phyloP scores from a whole-genome alignment of 2,329 filamentous ascomycete genomes.

The Fusarium musae region DNA sequence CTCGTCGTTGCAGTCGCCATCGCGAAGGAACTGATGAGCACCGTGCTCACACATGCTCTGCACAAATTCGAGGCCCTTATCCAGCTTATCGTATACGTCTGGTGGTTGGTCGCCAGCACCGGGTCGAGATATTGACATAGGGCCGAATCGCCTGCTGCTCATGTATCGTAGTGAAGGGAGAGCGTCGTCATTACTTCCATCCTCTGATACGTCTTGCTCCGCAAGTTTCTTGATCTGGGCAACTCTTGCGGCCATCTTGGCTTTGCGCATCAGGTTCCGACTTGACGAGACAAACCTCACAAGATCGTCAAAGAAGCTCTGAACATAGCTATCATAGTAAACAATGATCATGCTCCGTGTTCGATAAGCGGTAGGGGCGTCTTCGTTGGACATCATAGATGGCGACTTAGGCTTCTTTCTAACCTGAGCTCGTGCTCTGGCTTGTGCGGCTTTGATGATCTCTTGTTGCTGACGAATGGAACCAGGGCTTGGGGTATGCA shows the following conservation, averaged over 20 bases:
- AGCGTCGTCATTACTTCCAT: constrained; percentile 56
- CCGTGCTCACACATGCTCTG: constrained; percentile 86
- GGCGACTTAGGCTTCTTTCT: constrained; percentile 63
- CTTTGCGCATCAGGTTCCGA: constrained; percentile 86
- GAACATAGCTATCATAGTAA: constrained; percentile 91
- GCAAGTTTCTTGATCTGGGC: constrained; percentile 71
- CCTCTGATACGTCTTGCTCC: constrained; percentile 66
- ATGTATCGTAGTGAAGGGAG: constrained; percentile 56
- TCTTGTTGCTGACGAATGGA: constrained; percentile 55
- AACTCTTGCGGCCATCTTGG: constrained; percentile 83
- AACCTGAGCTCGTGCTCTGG: constrained; percentile 57
- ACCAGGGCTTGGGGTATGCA: constrained; percentile 36
- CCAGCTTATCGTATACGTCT: constrained; percentile 76
- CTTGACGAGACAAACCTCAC: constrained; percentile 84
- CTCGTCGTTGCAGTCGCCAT: constrained; percentile 85
- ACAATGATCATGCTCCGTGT: constrained; percentile 83
- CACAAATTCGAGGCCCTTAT: constrained; percentile 81
- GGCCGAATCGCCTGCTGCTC: constrained; percentile 51
- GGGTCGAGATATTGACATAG: constrained; percentile 44
- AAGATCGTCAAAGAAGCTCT: constrained; percentile 82
- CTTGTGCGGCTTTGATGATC: constrained; percentile 55
- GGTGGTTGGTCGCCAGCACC: constrained; percentile 42
- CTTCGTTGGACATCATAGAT: constrained; percentile 62
- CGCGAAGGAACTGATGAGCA: constrained; percentile 88
- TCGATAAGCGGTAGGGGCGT: constrained; percentile 68